Evolutionary conservation across 495 filamentous ascomycete species (phyloP).

Genomic region (Aspergillus biplanus): DNA sequence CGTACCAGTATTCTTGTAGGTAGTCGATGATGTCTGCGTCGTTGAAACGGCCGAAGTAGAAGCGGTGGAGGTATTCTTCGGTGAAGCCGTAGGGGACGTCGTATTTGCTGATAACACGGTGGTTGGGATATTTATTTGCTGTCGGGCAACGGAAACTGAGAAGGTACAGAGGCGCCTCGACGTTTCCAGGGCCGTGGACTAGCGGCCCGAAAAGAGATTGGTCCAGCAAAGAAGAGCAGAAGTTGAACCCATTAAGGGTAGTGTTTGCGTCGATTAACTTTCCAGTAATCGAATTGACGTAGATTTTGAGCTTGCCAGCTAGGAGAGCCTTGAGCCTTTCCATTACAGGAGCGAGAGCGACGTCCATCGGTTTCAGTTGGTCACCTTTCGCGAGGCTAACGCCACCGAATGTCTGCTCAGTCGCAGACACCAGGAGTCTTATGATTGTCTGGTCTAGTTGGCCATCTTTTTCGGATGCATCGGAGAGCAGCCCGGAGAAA

Average conservation of each 20-base stretch:
- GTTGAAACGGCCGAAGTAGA: constrained; percentile 35
- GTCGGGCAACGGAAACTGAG: constrained; percentile 42
- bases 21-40: constrained; percentile 47
- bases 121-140: constrained; percentile 16
- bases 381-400: constrained; percentile 5
- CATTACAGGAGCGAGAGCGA: constrained; percentile 1
- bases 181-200: constrained; percentile 9
- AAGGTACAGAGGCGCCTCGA: constrained; percentile 33
- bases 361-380: not conserved
- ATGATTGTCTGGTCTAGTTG: constrained; percentile 28
- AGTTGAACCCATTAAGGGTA: constrained; percentile 2
- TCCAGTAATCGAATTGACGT: constrained; percentile 31
- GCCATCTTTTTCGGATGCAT: constrained; percentile 16
- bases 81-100: constrained; percentile 43
- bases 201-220: constrained; percentile 31
- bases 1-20: constrained; percentile 45
- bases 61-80: constrained; percentile 47
- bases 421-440: constrained; percentile 22
- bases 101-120: constrained; percentile 30
- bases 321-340: constrained; percentile 24
- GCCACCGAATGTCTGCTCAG: constrained; percentile 10
- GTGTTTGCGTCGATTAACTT: constrained; percentile 29
- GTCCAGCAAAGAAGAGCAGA: constrained; percentile 21
- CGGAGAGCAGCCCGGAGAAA: constrained; percentile 33
- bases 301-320: constrained; percentile 19